Conservation (phyloP, 805 yeast genomes). For the Candida railenensis region DNA sequence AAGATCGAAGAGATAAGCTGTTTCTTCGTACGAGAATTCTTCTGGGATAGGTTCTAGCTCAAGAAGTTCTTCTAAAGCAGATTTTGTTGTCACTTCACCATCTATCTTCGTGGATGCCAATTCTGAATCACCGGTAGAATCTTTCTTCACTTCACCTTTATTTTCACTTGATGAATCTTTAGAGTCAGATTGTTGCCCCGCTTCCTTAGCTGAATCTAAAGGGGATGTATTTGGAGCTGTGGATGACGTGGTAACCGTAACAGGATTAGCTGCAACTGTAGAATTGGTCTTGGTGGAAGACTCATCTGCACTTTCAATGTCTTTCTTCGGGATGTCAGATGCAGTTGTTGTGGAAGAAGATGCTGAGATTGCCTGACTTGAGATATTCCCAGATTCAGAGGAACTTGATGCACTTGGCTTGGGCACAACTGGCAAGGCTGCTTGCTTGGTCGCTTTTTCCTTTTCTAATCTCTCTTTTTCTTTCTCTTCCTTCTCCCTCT, state of each 20-base stretch:
- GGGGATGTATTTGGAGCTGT: no score
- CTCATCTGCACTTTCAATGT: background rate
- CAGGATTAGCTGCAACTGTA: background rate
- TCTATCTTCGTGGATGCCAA: constrained; percentile 25
- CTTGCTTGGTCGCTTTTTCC: constrained; percentile 11
- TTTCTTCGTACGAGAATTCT: constrained; percentile 76
- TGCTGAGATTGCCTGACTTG: background rate
- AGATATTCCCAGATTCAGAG: background rate
- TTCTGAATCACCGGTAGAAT: background rate
- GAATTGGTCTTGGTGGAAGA: background rate
- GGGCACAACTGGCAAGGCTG: constrained; percentile 2
- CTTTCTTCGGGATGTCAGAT: constrained; percentile 10
- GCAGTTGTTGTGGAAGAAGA: background rate
- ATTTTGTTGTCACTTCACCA: constrained; percentile 28
- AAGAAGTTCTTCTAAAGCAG: constrained; percentile 11
- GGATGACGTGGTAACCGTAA: background rate
- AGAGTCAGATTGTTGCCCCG: background rate
- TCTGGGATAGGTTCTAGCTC: constrained; percentile 36
- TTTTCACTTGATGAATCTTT: background rate
- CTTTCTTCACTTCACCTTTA: background rate
- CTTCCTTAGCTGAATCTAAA: no score
- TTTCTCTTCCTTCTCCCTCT: constrained; percentile 12
- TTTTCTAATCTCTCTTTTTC: constrained; percentile 9
- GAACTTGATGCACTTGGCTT: background rate
- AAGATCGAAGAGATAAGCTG: constrained; percentile 71